Evolutionary conservation across 371 early-diverging fungal species (phyloP).

Genomic region (Dinochytrium kinnereticum): DNA sequence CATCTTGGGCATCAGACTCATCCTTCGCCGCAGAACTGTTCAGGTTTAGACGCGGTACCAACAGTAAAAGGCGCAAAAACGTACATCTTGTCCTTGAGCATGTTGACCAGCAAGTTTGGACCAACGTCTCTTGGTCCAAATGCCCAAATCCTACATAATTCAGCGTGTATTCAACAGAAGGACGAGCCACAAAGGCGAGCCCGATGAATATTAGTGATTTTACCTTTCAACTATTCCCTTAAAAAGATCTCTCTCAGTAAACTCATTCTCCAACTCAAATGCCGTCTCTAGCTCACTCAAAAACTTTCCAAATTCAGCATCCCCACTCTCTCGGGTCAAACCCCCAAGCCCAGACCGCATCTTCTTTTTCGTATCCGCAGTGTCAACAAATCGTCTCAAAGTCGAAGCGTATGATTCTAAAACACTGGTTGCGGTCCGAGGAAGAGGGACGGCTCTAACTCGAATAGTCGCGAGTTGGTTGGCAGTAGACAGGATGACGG

Average conservation of each 20-base stretch:
- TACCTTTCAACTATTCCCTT: constrained; percentile 29
- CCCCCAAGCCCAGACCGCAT: neutral
- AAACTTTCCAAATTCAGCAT: constrained; percentile 1
- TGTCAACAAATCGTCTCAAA: constrained; percentile 69
- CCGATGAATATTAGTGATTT: neutral
- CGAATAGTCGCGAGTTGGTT: constrained; percentile 75
- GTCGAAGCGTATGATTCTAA: constrained; percentile 64
- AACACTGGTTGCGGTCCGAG: constrained; percentile 67
- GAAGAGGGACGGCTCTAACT: constrained; percentile 82
- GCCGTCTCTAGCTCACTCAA: constrained; percentile 20
- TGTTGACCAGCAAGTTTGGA: constrained; percentile 86
- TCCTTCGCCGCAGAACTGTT: neutral
- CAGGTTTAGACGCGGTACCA: neutral
- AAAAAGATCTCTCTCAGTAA: constrained; percentile 41
- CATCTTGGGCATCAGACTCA: neutral
- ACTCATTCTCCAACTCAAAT: constrained; percentile 35
- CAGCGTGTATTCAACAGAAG: neutral
- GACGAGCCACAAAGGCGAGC: neutral
- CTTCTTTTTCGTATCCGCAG: constrained; percentile 3
- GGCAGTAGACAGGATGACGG: constrained; percentile 66
- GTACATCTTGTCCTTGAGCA: constrained; percentile 1
- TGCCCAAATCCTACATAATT: constrained; percentile 43
- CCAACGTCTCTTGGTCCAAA: constrained; percentile 80
- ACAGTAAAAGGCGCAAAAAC: neutral
- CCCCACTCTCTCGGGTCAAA: neutral